Conservation (phyloP, 495 filamentous ascomycete species). For the Cryomyces minteri region DNA sequence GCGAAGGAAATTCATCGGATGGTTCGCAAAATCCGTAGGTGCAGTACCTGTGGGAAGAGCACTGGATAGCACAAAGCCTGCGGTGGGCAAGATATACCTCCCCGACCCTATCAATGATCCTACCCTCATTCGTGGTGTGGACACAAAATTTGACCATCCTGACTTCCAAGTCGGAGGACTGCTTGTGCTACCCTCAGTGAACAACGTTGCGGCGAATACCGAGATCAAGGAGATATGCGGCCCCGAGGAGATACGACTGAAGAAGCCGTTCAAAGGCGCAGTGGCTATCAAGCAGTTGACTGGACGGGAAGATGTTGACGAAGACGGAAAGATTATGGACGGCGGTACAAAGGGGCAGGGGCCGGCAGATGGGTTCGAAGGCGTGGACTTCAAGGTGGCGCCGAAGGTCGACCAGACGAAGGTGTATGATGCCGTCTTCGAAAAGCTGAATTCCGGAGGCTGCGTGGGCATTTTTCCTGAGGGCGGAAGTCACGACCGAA, state of each 20-base stretch:
- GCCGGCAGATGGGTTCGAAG: conserved; percentile 34
- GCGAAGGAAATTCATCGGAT: conserved; percentile 69
- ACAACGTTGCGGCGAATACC: conserved; percentile 56
- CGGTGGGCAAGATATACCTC: conserved; percentile 69
- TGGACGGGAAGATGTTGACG: conserved; percentile 48
- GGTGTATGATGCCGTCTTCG: conserved; percentile 88
- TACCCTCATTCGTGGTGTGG: conserved; percentile 64
- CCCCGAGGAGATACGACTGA: conserved; percentile 65
- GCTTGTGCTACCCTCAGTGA: conserved; percentile 67
- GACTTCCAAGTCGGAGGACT: conserved; percentile 63
- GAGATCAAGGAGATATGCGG: conserved; percentile 66
- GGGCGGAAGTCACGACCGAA: conserved; percentile 91
- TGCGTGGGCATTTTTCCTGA: conserved; percentile 97
- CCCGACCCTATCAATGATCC: conserved; percentile 73
- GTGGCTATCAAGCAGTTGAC: conserved; percentile 61
- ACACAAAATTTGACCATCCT: conserved; percentile 65
- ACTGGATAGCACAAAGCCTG: conserved; percentile 71
- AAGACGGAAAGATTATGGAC: conserved; percentile 29
- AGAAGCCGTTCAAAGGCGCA: conserved; percentile 63
- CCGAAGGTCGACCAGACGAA: conserved; percentile 88
- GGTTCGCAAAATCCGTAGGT: conserved; percentile 58
- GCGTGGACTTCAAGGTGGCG: conserved; percentile 68
- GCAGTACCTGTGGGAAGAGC: conserved; percentile 78
- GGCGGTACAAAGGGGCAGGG: conserved; percentile 13
- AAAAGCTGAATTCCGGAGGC: conserved; percentile 57